Evolutionary conservation across 345 rosid species (phyloP), one percentile per base, ranked within the genome.

Genomic region (Eucalyptus decipiens): DNA sequence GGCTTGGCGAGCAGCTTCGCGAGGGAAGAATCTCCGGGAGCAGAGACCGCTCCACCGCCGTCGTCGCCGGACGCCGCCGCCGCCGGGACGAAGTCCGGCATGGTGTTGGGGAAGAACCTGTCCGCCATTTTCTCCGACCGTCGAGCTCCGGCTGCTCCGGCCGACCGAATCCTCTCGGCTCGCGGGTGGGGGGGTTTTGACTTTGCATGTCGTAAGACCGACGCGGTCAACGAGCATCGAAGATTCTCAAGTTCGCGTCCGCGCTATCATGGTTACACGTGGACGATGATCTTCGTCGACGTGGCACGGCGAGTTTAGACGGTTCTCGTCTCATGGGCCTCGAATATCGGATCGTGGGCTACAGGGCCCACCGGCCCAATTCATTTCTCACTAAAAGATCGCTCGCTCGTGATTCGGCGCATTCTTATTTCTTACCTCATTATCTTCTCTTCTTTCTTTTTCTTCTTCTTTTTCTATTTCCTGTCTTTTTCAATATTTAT

Each of bases 1-100:
- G 98, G 97, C 95, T 91, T 92, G 45, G 94, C 93, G 81, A 97
- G 97, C 52, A 96, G 95, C 81, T 93, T 93, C 92, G 88, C 76
- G 83, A 95, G 93, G n/a, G 97, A 88, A 86, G 28, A 37, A 88
- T 94, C 96, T 56, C 90, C 94, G 60, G 72, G 54, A 8, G 86
- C 15, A 80, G 83, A 76, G 30, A 76, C 85, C 9, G 47, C 69
- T 43, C 11, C 54, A 9, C 56, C 88, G 30, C 83, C 86, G 45
- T 51, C 51, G 69, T 60, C 89, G n/a, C 65, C 89, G 28, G 24
- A 19, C 45, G 89, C 86, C 28, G 88, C 86, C 87, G 87, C 89
- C 92, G 90, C 98, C 54, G 88, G 60, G 16, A 91, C 94, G 45
- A 92, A 94, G 87, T 90, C 94, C 10, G 97, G 97, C 92, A 95